A percentile compares a stretch with the other conserved stretches of the same genome.
phyloP scores from a whole-genome alignment of 1,284 basidiomycete genomes.

The Pseudozyma hubeiensis region DNA sequence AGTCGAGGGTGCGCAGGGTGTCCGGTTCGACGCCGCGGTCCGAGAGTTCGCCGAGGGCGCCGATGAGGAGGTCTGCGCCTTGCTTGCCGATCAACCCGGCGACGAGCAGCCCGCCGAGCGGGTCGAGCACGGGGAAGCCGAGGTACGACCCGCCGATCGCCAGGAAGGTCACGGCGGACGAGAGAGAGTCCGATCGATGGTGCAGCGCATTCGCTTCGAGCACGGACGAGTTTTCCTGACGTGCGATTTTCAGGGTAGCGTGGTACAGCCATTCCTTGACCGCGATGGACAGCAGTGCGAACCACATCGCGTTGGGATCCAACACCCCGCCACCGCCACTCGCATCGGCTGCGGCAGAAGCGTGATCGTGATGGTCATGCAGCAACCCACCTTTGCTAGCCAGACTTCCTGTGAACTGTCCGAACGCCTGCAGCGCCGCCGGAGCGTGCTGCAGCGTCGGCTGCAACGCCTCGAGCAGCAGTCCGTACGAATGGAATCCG shows the following conservation, averaged over 20 bases:
- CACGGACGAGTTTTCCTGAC: conserved; percentile 88
- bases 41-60: conserved; percentile 83
- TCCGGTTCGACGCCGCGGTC: conserved; percentile 81
- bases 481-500: conserved; percentile 86
- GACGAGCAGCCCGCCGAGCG: conserved; percentile 90
- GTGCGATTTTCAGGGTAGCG: conserved; percentile 77
- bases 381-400: conserved; percentile 71
- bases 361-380: conserved; percentile 74
- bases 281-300: conserved; percentile 82
- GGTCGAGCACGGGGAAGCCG: conserved; percentile 85
- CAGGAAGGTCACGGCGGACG: conserved; percentile 60
- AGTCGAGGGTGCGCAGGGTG: conserved; percentile 74
- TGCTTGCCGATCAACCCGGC: conserved; percentile 89
- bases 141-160: conserved; percentile 79
- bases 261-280: conserved; percentile 91
- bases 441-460: conserved; percentile 71
- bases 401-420: conserved; percentile 73
- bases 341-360: conserved; percentile 20
- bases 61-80: conserved; percentile 78
- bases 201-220: conserved; percentile 75
- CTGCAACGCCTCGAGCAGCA: conserved; percentile 78
- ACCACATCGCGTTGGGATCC: conserved; percentile 96
- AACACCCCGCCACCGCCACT: conserved; percentile 71
- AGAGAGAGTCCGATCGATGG: conserved; percentile 84
- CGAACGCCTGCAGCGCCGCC: conserved; percentile 74